Conservation (phyloP, 352 stramenopile genomes). For the Hyaloperonospora brassicae region DNA sequence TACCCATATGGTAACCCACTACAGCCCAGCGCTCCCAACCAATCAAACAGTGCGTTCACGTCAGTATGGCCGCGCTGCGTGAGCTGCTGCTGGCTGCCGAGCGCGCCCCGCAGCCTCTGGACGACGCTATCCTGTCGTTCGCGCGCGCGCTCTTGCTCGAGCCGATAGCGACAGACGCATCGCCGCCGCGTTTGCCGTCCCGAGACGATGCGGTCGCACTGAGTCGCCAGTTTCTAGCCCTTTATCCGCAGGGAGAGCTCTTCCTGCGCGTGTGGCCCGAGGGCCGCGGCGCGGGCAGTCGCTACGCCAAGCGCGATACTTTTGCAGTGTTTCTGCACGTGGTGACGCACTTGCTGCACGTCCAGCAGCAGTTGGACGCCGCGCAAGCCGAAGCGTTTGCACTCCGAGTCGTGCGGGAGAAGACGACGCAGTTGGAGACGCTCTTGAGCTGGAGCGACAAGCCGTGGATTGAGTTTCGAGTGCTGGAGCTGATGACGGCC, state of each 20-base stretch:
- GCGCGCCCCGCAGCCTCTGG: constrained; percentile 50
- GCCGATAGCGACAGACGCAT: background rate
- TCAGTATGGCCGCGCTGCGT: constrained; percentile 30
- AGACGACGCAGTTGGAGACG: constrained; percentile 55
- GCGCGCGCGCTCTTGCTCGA: constrained; percentile 16
- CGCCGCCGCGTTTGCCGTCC: background rate
- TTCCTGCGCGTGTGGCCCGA: constrained; percentile 64
- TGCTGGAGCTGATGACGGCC: constrained; percentile 47
- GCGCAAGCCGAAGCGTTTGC: constrained; percentile 49
- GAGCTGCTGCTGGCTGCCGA: constrained; percentile 62
- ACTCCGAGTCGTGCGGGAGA: constrained; percentile 60
- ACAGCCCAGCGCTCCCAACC: constrained; percentile 1
- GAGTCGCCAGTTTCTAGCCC: constrained; percentile 34
- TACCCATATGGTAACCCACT: background rate
- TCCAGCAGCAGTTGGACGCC: constrained; percentile 21
- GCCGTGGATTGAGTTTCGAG: constrained; percentile 63
- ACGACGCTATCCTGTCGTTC: constrained; percentile 41
- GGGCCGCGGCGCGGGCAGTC: constrained; percentile 32
- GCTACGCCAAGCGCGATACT: constrained; percentile 62
- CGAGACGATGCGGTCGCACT: constrained; percentile 12
- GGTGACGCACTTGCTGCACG: constrained; percentile 36
- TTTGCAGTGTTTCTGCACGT: constrained; percentile 62
- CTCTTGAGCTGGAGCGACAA: constrained; percentile 81
- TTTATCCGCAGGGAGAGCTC: constrained; percentile 49
- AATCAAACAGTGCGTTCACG: constrained; percentile 6